Conservation (phyloP, 148 eudicot genomes). For the Arctostaphylos glauca region DNA sequence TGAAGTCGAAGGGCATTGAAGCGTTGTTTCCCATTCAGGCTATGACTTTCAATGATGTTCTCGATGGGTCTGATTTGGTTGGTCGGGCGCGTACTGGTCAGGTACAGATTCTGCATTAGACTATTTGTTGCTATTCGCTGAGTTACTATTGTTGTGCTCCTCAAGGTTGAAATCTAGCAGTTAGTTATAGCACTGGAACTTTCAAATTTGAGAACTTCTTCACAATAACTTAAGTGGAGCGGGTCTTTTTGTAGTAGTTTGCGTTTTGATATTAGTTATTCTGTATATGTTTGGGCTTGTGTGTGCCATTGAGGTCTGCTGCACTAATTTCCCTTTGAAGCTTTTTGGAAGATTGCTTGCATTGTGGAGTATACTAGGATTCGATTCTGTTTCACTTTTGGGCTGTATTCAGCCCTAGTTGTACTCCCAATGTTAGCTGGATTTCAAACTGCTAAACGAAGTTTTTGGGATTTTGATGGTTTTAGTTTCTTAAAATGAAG, state of each 20-base stretch:
- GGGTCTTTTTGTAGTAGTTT: not conserved
- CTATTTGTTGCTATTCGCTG: not conserved
- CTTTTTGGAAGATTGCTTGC: not conserved
- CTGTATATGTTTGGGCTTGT: not conserved
- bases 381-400: not conserved
- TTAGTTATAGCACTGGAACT: not conserved
- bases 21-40: conserved; percentile 91
- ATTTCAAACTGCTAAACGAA: not conserved
- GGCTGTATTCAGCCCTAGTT: not conserved
- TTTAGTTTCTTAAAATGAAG: not conserved
- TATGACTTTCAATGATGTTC: conserved; percentile 60
- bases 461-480: not conserved
- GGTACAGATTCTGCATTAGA: conserved; percentile 36
- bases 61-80: conserved; percentile 81
- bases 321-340: not conserved
- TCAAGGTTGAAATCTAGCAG: not conserved
- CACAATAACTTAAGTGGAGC: not conserved
- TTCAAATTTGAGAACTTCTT: not conserved
- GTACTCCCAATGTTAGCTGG: not conserved
- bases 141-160: not conserved
- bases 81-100: conserved; percentile 94
- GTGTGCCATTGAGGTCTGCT: not conserved
- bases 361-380: not conserved
- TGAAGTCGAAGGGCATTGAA: conserved; percentile 68
- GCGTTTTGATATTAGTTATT: not conserved